phyloP scores from a whole-genome alignment of 2,329 filamentous ascomycete genomes.

The Hypomyces rosellus region DNA sequence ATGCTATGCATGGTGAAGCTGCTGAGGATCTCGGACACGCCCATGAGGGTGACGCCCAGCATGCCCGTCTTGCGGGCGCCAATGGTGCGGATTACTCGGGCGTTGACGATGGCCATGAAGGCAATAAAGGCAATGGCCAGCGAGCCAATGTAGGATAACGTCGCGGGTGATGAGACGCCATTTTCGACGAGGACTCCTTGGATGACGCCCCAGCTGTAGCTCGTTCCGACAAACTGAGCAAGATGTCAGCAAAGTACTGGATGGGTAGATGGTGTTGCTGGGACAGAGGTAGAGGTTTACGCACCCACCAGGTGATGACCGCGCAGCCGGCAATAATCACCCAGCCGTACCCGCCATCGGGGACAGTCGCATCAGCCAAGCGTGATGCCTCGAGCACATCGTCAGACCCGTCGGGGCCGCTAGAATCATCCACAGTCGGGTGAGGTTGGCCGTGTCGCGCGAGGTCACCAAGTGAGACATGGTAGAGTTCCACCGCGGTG shows the following conservation, averaged over 20 bases:
- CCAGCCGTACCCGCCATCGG: constrained; percentile 25
- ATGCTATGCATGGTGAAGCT: constrained; percentile 21
- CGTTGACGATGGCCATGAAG: constrained; percentile 45
- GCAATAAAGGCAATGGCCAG: constrained; percentile 42
- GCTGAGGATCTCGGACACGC: constrained; percentile 35
- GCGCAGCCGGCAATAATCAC: constrained; percentile 20
- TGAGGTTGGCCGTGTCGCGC: constrained; percentile 1
- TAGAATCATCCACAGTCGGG: background rate
- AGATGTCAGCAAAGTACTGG: no score
- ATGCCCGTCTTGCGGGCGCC: constrained; percentile 41
- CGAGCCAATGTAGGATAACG: constrained; percentile 53
- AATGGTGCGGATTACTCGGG: constrained; percentile 41
- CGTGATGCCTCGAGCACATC: constrained; percentile 9
- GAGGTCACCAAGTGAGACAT: background rate
- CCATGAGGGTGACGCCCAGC: constrained; percentile 44
- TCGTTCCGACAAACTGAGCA: constrained; percentile 41
- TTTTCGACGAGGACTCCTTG: constrained; percentile 49
- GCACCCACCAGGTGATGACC: constrained; percentile 34
- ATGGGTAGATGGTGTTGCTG: background rate
- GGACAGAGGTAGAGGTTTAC: background rate
- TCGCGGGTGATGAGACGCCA: constrained; percentile 41
- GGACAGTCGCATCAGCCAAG: constrained; percentile 10
- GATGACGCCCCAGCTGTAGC: constrained; percentile 55
- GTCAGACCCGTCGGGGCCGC: background rate
- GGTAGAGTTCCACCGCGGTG: constrained; percentile 5